Evolutionary conservation across 2,329 filamentous ascomycete genomes (phyloP).

Genomic region (Beauveria pseudobassiana): DNA sequence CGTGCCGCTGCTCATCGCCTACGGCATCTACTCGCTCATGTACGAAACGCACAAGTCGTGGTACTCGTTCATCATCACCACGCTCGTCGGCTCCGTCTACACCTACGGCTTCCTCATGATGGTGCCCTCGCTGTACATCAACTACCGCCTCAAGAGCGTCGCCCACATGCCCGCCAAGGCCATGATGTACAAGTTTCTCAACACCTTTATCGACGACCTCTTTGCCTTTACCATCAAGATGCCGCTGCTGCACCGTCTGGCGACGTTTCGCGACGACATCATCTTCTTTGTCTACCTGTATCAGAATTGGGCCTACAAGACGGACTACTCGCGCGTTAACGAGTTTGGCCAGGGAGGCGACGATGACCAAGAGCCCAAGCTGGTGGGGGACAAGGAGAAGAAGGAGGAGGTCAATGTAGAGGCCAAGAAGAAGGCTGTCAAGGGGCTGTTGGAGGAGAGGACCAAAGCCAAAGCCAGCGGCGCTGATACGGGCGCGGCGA

Average conservation of each 20-base stretch:
- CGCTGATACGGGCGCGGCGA: slow-evolving; percentile 37
- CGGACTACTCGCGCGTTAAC: slow-evolving; percentile 88
- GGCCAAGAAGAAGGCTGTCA: slow-evolving; percentile 30
- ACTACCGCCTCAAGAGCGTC: slow-evolving; percentile 91
- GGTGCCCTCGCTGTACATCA: slow-evolving; percentile 96
- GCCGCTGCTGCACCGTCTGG: slow-evolving; percentile 86
- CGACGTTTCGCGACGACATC: slow-evolving; percentile 87
- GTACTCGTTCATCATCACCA: slow-evolving; percentile 95
- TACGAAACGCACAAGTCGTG: slow-evolving; percentile 97
- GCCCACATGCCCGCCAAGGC: slow-evolving; percentile 96
- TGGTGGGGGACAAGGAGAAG: slow-evolving; percentile 28
- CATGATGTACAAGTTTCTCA: slow-evolving; percentile 97
- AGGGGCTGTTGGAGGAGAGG: slow-evolving; percentile 21
- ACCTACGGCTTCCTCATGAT: slow-evolving; percentile 99
- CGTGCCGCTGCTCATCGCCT: slow-evolving; percentile 81
- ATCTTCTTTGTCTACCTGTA: slow-evolving; percentile 99
- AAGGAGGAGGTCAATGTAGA: slow-evolving; percentile 32
- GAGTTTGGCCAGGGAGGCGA: slow-evolving; percentile 98
- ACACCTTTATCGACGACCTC: slow-evolving; percentile 97
- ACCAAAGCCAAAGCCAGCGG: slow-evolving; percentile 40
- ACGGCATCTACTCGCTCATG: slow-evolving; percentile 82
- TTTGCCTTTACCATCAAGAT: slow-evolving; percentile 99
- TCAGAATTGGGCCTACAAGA: slow-evolving; percentile 85
- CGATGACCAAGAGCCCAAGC: slow-evolving; percentile 50
- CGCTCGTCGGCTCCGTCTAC: slow-evolving; percentile 91